Conservation (phyloP, 2,329 filamentous ascomycete species). For the Shiraia sp. region DNA sequence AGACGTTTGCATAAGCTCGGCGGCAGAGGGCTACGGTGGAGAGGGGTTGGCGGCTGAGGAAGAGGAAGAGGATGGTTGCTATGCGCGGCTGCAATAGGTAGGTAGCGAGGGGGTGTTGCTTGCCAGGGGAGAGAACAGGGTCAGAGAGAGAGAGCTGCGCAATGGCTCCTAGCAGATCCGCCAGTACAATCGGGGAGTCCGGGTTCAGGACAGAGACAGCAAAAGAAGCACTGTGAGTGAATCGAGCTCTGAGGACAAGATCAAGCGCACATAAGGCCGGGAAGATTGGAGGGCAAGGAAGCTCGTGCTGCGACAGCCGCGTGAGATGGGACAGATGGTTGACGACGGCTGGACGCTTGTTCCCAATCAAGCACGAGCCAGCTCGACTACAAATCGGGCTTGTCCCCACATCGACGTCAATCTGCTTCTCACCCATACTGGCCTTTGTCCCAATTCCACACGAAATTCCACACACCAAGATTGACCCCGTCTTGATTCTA, state of each 20-base stretch:
- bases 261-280: conserved; percentile 9
- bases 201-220: neutral
- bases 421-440: conserved; percentile 13
- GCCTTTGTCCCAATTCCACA: neutral
- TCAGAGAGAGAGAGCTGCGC: conserved; percentile 18
- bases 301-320: conserved; percentile 19
- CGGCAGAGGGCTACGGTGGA: conserved; percentile 26
- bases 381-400: conserved; percentile 9
- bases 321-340: conserved; percentile 17
- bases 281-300: no score
- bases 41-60: no score
- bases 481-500: neutral
- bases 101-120: neutral
- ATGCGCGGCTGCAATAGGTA: no score
- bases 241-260: conserved; percentile 3
- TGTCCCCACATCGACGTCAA: conserved; percentile 26
- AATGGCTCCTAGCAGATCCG: conserved; percentile 12
- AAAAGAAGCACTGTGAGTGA: neutral
- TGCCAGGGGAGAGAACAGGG: conserved; percentile 26
- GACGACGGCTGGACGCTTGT: conserved; percentile 15
- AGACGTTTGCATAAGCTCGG: conserved; percentile 34
- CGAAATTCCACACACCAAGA: neutral
- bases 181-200: conserved; percentile 3
- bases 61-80: no score
- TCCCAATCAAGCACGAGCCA: conserved; percentile 13